Base-by-base conservation (phyloP, 148 eudicot genomes). In the Beta vulgaris region DNA sequence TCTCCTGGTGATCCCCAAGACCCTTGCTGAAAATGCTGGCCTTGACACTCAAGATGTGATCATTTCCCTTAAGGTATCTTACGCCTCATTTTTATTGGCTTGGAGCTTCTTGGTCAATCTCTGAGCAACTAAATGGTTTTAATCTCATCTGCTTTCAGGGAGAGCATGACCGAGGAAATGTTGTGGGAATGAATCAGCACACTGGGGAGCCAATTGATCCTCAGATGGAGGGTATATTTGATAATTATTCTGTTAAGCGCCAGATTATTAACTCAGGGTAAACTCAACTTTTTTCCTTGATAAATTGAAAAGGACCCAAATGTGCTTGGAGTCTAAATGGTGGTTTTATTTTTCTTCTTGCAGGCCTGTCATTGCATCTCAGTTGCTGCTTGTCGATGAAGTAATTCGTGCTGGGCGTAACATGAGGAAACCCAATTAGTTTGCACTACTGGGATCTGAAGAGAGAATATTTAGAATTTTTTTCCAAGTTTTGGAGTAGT, bases 381-480 rank as follows among this genome's bases (percentile, higher is more conserved):
- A 94, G 70, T 80, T 94, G 85, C 82, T 94, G 81, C 88, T 94
- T 43, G 98, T 94, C 49, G 98, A 94, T 84, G 98, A 94, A 87
- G 97, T 94, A 59, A 94, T 94, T 53, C 96, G 97, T 73, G 97
- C 98, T 68, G 98, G 98, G 21, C 97, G 98, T 60, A 94, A 94
- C 82, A 94, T 91, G 98, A 79, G 97, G 84, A 94, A 94, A 84
- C 98, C 98, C n/a, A 88, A 62, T 67, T 93, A 89, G 79, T 54
- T 42, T 46, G 36, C 46, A 57, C 23, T 29, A 19, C 37, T n/a
- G 14, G 5, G 21, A 2, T 39, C 18, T 39, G 43, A 21, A 71
- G 76, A 42, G 25, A 31, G 49, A 37, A 34, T 73, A 28, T 76
- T 70, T 46, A 55, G 51, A 18, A 3, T 16, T 40, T 70, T 42